These are phyloP conservation scores for Picea glauca DNA, from an alignment of 75 land plant genomes.

Conservation along the genomic window DNA sequence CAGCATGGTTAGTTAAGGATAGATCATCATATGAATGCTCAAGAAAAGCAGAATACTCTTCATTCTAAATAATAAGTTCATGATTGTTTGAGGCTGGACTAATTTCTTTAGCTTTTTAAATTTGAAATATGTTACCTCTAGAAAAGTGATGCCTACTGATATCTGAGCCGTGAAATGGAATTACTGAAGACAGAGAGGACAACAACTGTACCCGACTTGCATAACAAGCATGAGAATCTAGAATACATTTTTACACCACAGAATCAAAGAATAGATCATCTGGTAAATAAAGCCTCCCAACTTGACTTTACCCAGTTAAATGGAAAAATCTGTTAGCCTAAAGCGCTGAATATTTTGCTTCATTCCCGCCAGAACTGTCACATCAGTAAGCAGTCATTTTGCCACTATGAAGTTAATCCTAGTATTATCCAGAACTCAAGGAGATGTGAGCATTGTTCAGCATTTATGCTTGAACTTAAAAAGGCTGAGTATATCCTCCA, in stretches of 20 bases:
- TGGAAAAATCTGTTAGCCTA: conserved; percentile 52
- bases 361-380: conserved; percentile 8
- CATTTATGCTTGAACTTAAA: conserved; percentile 17
- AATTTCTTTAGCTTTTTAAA: too few relatives aligned
- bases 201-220: conserved; percentile 49
- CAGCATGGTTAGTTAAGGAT: too few relatives aligned
- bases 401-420: too few relatives aligned
- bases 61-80: too few relatives aligned
- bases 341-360: conserved; percentile 30
- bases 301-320: conserved; percentile 65
- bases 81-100: too few relatives aligned
- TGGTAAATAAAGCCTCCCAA: conserved; percentile 52
- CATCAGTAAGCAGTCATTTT: conserved; percentile 18
- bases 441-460: conserved; percentile 34
- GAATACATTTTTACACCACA: conserved; percentile 42
- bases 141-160: too few relatives aligned
- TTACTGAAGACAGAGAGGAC: conserved; percentile 1
- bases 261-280: conserved; percentile 63
- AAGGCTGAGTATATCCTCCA: conserved; percentile 39
- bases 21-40: too few relatives aligned
- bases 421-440: too few relatives aligned
- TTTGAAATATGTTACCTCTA: too few relatives aligned
- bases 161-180: not conserved
- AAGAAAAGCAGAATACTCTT: too few relatives aligned
- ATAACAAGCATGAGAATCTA: conserved; percentile 70